These are phyloP conservation scores for Dissophora ornata DNA, from an alignment of 192 early-diverging fungal species.

Conservation along the genomic window DNA sequence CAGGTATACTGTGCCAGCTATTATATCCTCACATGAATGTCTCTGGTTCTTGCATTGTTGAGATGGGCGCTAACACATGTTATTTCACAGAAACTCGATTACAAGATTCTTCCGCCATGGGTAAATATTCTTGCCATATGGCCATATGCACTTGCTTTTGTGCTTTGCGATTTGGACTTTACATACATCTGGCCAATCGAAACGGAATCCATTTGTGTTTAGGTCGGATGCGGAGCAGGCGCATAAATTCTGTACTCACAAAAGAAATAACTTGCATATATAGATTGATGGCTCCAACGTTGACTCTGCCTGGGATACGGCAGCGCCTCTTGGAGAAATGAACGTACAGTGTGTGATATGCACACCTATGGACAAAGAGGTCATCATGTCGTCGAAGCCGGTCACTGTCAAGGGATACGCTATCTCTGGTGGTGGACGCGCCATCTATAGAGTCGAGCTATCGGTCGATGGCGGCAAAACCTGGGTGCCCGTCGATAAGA, in stretches of 20 bases:
- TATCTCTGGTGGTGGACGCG: slow-evolving; percentile 79
- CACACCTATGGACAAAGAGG: slow-evolving; percentile 69
- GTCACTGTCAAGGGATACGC: slow-evolving; percentile 80
- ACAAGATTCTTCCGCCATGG: slow-evolving; percentile 50
- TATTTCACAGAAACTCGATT: slow-evolving; percentile 26
- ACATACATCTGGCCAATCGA: too few relatives aligned
- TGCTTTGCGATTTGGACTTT: too few relatives aligned
- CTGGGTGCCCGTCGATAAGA: slow-evolving; percentile 80
- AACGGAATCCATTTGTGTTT: too few relatives aligned
- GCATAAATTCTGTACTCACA: too few relatives aligned
- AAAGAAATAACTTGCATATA: too few relatives aligned
- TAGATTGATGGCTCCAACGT: slow-evolving; percentile 40
- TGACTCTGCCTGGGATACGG: slow-evolving; percentile 66
- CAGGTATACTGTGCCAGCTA: too few relatives aligned
- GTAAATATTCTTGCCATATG: slow-evolving; percentile 18
- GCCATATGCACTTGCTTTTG: slow-evolving; percentile 1
- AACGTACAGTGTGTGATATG: slow-evolving; percentile 87
- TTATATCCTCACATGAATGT: too few relatives aligned
- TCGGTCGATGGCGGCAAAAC: slow-evolving; percentile 87
- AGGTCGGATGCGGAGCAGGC: too few relatives aligned
- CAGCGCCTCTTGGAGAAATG: slow-evolving; percentile 71
- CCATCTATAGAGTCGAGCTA: slow-evolving; percentile 84
- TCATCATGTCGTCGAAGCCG: slow-evolving; percentile 35
- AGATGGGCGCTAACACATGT: too few relatives aligned
- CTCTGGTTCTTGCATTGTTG: too few relatives aligned